Percentiles rank a stretch among this genome's conserved stretches.
Conservation (phyloP, 2,329 filamentous ascomycete species). For the Pestalotiopsis fici region DNA sequence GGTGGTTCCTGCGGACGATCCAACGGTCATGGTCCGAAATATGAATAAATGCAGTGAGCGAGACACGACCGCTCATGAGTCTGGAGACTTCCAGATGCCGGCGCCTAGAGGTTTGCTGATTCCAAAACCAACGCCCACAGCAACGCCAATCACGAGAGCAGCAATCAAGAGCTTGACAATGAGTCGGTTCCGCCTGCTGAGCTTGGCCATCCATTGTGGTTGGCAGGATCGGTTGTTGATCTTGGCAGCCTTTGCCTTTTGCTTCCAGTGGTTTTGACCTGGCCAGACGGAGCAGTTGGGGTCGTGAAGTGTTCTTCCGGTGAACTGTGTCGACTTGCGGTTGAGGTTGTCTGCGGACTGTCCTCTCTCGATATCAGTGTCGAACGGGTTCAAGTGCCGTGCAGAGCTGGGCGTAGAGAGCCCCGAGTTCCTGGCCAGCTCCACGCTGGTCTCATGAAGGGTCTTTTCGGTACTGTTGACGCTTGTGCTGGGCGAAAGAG, state of each 20-base stretch:
- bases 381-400: constrained; percentile 51
- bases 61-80: constrained; percentile 15
- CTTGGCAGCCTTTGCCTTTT: constrained; percentile 59
- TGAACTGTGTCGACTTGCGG: constrained; percentile 30
- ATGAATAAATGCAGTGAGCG: background rate
- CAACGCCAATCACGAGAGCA: constrained; percentile 53
- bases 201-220: constrained; percentile 47
- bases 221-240: constrained; percentile 46
- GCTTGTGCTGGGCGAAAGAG: constrained; percentile 13
- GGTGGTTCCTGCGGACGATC: background rate
- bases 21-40: background rate
- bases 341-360: constrained; percentile 37
- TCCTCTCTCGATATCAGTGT: constrained; percentile 58
- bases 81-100: constrained; percentile 53
- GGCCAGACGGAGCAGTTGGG: constrained; percentile 61
- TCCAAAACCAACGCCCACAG: constrained; percentile 58
- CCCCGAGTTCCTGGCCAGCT: constrained; percentile 34
- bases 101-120: constrained; percentile 62
- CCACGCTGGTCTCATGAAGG: constrained; percentile 23
- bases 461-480: constrained; percentile 16
- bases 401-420: constrained; percentile 46
- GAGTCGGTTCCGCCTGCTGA: constrained; percentile 56
- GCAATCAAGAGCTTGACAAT: constrained; percentile 55
- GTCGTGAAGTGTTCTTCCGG: constrained; percentile 36
- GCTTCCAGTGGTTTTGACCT: constrained; percentile 59